phyloP scores from a whole-genome alignment of 2,329 filamentous ascomycete genomes.

The Epicoccum sorghinum region DNA sequence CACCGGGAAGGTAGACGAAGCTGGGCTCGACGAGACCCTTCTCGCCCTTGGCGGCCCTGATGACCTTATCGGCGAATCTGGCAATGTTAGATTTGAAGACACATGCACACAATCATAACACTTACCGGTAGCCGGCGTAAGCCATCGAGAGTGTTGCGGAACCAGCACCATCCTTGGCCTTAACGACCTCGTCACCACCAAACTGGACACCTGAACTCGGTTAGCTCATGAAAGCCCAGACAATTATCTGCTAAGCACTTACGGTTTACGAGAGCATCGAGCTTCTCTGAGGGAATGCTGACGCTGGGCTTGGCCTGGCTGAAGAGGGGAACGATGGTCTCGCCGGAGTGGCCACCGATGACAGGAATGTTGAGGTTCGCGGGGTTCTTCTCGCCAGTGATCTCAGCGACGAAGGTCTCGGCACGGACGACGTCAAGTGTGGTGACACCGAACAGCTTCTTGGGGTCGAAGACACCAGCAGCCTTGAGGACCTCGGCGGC shows the following conservation, averaged over 20 bases:
- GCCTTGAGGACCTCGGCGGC: conserved; percentile 95
- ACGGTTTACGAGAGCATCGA: conserved; percentile 88
- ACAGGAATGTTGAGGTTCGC: conserved; percentile 86
- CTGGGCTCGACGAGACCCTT: conserved; percentile 93
- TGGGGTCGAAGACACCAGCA: conserved; percentile 90
- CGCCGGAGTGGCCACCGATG: conserved; percentile 94
- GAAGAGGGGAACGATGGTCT: conserved; percentile 97
- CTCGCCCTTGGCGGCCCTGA: conserved; percentile 87
- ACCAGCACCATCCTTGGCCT: conserved; percentile 90
- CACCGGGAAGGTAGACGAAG: conserved; percentile 92
- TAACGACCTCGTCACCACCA: conserved; percentile 94
- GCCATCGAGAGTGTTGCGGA: conserved; percentile 95
- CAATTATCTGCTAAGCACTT: conserved; percentile 36
- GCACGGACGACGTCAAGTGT: conserved; percentile 98
- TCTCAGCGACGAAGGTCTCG: conserved; percentile 91
- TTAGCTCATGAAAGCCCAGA: background rate
- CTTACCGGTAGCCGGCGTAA: conserved; percentile 89
- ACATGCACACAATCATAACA: background rate
- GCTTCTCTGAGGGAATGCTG: conserved; percentile 85
- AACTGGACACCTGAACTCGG: conserved; percentile 75
- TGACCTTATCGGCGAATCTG: conserved; percentile 91
- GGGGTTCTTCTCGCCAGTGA: conserved; percentile 81
- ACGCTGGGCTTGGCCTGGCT: conserved; percentile 84
- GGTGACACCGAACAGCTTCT: conserved; percentile 97
- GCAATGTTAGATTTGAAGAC: conserved; percentile 14